A percentile compares a stretch with the other conserved stretches of the same genome.
Evolutionary conservation across 1,284 basidiomycete genomes (phyloP).

Genomic region (Cryptococcus sp.): DNA sequence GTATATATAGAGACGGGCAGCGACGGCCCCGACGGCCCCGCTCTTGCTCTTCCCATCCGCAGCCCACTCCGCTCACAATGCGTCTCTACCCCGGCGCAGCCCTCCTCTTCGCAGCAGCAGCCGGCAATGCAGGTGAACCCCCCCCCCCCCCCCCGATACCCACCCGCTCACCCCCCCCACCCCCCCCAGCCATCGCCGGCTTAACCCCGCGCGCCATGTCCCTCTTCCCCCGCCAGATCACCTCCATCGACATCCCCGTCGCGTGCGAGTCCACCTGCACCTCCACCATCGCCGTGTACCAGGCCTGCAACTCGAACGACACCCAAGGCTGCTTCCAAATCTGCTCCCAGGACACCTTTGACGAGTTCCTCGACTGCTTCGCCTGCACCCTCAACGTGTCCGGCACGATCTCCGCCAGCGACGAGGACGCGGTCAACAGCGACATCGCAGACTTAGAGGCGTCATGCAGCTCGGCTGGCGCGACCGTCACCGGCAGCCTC

Average conservation of each 20-base stretch:
- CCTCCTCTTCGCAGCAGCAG: too few relatives aligned
- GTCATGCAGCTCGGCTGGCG: conserved; percentile 23
- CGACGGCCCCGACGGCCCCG: too few relatives aligned
- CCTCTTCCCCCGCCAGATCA: conserved; percentile 25
- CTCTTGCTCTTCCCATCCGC: too few relatives aligned
- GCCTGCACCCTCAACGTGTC: conserved; percentile 24
- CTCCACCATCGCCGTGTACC: conserved; percentile 27
- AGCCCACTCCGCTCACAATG: too few relatives aligned
- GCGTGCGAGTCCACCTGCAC: conserved; percentile 23
- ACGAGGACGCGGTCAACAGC: conserved; percentile 16
- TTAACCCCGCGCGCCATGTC: conserved; percentile 13
- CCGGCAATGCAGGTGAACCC: too few relatives aligned
- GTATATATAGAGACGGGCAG: too few relatives aligned
- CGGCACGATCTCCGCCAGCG: conserved; percentile 13
- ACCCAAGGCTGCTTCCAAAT: conserved; percentile 28
- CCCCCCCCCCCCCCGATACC: too few relatives aligned
- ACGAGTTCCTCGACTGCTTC: conserved; percentile 25
- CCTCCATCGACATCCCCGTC: conserved; percentile 22
- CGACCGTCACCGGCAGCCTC: conserved; percentile 20
- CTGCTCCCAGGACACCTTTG: conserved; percentile 26
- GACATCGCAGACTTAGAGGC: conserved; percentile 22
- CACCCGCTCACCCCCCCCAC: too few relatives aligned
- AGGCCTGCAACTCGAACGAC: conserved; percentile 42
- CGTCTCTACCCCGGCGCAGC: too few relatives aligned
- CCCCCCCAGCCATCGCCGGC: neutral